Base-by-base conservation (phyloP, 164 flowering plant species). In the Dillenia suffruticosa region DNA sequence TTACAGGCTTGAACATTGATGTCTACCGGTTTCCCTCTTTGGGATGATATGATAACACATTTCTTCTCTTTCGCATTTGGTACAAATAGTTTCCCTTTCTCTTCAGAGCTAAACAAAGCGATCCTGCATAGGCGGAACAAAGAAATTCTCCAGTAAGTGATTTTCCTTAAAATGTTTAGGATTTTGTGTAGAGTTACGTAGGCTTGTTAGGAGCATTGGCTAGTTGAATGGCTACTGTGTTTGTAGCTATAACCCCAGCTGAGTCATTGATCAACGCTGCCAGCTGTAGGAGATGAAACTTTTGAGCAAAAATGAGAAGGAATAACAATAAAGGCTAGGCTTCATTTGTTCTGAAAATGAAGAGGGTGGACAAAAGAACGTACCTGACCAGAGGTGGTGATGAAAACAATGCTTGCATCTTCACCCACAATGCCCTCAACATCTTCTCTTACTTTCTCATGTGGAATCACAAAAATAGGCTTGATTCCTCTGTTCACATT, bases 311-410 rank as follows among this genome's bases (percentile, higher is more conserved):
- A 54, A 13, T 63, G 51, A 63, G 12, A 43, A 45, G 16, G 32
- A 53, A n/a, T n/a, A 8, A 58, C 16, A 56, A 9, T 13, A 9
- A 9, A 32, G 40, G 40, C 6, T 19, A 19, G 12, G 54, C 46
- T 15, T 48, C 43, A 1, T 43, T 15, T 6, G 19, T 32, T 5
- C 52, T 63, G 24, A 44, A 22, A 53, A n/a, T 14, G 54, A 16
- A 46, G n/a, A 46, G 12, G 40, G 50, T 15, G 53, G 40, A 46
- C 40, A 10, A 16, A 49, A 51, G 55, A 46, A 49, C 66, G 24
- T 56, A 84, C 96, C 90, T 92, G 92, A 58, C 87, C 95, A 19
- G 95, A 96, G 6, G 96, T 92, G 15, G 95, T 92, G 60, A 92
- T 89, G 77, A 92, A 84, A 54, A 92, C 83, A 44, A 89, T 88